A percentile compares a stretch with the other conserved stretches of the same genome.
Evolutionary conservation across 116 monocot species (phyloP).

Genomic region (Papilionanthe hybrid): DNA sequence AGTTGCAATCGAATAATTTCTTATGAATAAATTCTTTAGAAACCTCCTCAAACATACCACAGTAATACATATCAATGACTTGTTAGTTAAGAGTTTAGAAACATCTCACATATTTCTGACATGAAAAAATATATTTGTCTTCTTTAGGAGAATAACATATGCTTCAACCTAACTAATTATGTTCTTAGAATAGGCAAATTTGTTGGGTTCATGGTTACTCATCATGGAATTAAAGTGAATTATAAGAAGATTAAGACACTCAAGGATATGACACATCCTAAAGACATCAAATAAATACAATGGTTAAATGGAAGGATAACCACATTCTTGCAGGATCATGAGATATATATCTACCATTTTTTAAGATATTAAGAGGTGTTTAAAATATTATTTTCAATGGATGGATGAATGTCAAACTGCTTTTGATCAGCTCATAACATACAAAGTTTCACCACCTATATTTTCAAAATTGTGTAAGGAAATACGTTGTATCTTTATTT

Average conservation of each 20-base stretch:
- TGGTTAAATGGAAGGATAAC: not conserved
- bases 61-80: not conserved
- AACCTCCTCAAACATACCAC: not conserved
- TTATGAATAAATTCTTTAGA: not conserved
- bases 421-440: not conserved
- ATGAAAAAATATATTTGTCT: not conserved
- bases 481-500: not conserved
- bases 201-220: not conserved
- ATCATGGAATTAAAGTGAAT: not conserved
- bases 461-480: not conserved
- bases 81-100: not conserved
- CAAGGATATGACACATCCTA: not conserved
- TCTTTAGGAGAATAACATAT: not conserved
- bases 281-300: not conserved
- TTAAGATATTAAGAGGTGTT: not conserved
- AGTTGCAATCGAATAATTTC: not conserved
- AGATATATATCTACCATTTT: not conserved
- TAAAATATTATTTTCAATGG: not conserved
- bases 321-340: not conserved
- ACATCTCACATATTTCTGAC: not conserved
- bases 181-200: not conserved
- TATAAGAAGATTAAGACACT: not conserved
- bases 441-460: not conserved
- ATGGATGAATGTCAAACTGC: not conserved
- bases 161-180: not conserved